Base-by-base conservation (phyloP, 768 basidiomycete species). In the Pleurotus pulmonarius region DNA sequence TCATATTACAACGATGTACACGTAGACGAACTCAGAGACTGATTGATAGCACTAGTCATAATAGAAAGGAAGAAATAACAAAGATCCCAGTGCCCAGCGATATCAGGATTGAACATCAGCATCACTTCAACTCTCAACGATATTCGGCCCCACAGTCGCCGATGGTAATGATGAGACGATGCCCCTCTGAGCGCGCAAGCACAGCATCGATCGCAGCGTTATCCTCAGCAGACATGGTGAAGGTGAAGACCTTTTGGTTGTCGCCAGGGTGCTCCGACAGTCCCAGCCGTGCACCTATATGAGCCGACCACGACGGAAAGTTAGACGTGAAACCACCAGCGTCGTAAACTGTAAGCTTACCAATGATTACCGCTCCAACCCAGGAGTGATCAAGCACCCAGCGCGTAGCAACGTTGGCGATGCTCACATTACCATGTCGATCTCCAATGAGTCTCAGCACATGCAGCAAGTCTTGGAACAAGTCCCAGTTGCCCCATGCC, bases 111-210 rank as follows among this genome's bases (percentile, higher is more conserved):
- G 16, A 51, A n/a, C 20, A 25, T 25, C 46, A 25, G 8, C 3
- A 15, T n/a, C 15, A 24, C 55, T 54, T 45, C 24, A 15, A 43
- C 22, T 68, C 66, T 68, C 66, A 85, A 26, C 91, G 86, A 71
- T 93, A 93, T 73, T 93, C 90, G 4, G 86, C 84, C 39, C 91
- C 90, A 67, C 91, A 93, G 68, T 93, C 91, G 8, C 90, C 90
- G 58, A 93, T 85, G 24, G 76, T 75, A 4, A 75, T 79, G 55
- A 90, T 87, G 67, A 92, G 76, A 20, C 66, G 76, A 43, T 81
- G 71, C 3, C 86, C 82, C 38, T 83, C 81, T n/a, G 87, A 90
- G 43, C 73, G 77, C 3, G 67, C 73, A 11, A 92, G 69, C 22
- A 92, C 82, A 1, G 67, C 71, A 56, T 88, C 85, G 59, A 93